Percentiles rank a stretch among this genome's conserved stretches.
Conservation (phyloP, 345 rosid species). For the Cardamine resedifolia region DNA sequence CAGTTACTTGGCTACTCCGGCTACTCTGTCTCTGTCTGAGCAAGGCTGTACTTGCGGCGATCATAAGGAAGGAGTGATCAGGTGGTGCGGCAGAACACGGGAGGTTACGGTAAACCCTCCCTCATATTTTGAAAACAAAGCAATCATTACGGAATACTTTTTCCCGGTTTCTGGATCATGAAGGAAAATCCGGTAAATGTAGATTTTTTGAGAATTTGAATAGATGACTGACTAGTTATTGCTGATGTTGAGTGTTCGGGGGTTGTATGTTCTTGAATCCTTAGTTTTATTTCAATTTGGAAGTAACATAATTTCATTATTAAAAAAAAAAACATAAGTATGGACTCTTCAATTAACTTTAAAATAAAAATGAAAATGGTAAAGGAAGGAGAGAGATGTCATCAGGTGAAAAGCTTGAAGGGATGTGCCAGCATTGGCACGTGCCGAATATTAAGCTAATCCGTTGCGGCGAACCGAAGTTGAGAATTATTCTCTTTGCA, state of each 20-base stretch:
- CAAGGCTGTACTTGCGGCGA: slow-evolving; percentile 41
- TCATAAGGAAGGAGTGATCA: slow-evolving; percentile 36
- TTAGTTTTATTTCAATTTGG: background rate
- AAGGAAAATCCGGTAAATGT: background rate
- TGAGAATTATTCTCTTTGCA: slow-evolving; percentile 20
- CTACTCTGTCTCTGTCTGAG: slow-evolving; percentile 14
- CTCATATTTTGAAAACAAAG: background rate
- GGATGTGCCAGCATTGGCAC: background rate
- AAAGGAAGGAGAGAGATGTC: background rate
- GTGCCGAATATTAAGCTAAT: slow-evolving; percentile 3
- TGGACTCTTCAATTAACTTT: background rate
- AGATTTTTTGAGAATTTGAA: background rate
- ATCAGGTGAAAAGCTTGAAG: background rate
- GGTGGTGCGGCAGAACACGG: slow-evolving; percentile 13
- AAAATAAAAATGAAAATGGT: background rate
- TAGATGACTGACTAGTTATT: background rate
- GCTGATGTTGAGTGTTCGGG: too few relatives aligned
- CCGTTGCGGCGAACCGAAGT: slow-evolving; percentile 15
- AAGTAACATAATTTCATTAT: background rate
- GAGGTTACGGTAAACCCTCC: background rate
- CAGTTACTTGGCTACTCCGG: slow-evolving; percentile 73
- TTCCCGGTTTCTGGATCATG: background rate
- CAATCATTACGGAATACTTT: background rate
- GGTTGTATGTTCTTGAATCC: background rate
- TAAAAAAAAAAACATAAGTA: too few relatives aligned